Evolutionary conservation across 805 yeast genomes (phyloP).

Genomic region (Teunomyces lycoperdinae): DNA sequence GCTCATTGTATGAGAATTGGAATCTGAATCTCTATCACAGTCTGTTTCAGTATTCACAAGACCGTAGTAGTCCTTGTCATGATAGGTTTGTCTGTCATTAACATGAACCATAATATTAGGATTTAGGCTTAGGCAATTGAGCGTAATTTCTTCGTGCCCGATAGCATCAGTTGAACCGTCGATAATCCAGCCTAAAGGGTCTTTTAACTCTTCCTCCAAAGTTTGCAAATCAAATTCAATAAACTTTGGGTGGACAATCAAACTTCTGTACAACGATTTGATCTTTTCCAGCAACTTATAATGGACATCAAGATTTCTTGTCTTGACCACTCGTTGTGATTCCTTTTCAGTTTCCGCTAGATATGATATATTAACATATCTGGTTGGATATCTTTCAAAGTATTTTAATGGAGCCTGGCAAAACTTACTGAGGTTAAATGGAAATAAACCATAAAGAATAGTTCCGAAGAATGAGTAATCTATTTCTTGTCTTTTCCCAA

Average conservation of each 20-base stretch:
- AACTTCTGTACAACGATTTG: slow-evolving; percentile 26
- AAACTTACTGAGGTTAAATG: slow-evolving; percentile 46
- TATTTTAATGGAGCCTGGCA: slow-evolving; percentile 41
- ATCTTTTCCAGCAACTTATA: slow-evolving; percentile 13
- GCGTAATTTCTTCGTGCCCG: slow-evolving; percentile 17
- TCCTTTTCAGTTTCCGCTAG: neutral
- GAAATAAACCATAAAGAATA: slow-evolving; percentile 57
- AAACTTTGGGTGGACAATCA: slow-evolving; percentile 50
- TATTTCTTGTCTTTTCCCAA: slow-evolving; percentile 1
- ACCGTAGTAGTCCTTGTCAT: neutral
- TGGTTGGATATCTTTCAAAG: slow-evolving; percentile 5
- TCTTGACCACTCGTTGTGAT: neutral
- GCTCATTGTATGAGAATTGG: neutral
- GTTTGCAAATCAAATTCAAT: slow-evolving; percentile 24
- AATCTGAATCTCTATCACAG: neutral
- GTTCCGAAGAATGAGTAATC: slow-evolving; percentile 37
- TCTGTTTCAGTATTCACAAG: neutral
- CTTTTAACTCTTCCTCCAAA: slow-evolving; percentile 18
- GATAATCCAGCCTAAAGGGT: slow-evolving; percentile 21
- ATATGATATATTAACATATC: slow-evolving; percentile 2
- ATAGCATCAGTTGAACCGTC: slow-evolving; percentile 9
- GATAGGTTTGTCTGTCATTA: slow-evolving; percentile 8
- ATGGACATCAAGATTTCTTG: neutral
- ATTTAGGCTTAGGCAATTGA: slow-evolving; percentile 18
- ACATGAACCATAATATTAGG: slow-evolving; percentile 14